Percentiles rank a stretch among this genome's conserved stretches.
phyloP scores from a whole-genome alignment of 2,329 filamentous ascomycete species.

The Thermothelomyces thermophilus region DNA sequence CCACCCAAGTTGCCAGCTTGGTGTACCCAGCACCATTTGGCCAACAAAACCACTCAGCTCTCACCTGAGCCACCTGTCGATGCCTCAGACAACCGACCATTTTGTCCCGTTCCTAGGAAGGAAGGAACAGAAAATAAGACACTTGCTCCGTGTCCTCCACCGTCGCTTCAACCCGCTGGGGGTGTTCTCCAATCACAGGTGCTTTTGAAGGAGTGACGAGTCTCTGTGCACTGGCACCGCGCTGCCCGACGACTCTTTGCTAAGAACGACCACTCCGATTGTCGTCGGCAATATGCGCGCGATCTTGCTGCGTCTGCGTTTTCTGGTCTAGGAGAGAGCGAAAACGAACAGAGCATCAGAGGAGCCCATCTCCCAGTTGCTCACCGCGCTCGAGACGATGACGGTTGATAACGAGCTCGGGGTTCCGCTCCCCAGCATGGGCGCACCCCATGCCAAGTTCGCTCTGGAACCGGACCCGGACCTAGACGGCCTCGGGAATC shows the following conservation, averaged over 20 bases:
- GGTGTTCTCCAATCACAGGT: not conserved
- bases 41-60: constrained; percentile 15
- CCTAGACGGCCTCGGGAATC: constrained; percentile 26
- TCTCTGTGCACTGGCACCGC: not conserved
- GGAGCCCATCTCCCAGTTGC: not conserved
- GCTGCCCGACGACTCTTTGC: constrained; percentile 2
- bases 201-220: not conserved
- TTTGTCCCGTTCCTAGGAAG: too few relatives aligned
- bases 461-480: constrained; percentile 26
- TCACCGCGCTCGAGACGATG: constrained; percentile 19
- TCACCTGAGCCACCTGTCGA: constrained; percentile 23
- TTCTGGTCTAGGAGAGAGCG: constrained; percentile 14
- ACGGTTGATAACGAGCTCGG: constrained; percentile 22
- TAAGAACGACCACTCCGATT: not conserved
- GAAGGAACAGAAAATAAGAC: too few relatives aligned
- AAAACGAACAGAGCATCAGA: not conserved
- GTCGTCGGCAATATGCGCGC: constrained; percentile 20
- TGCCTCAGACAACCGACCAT: constrained; percentile 22
- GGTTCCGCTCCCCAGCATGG: constrained; percentile 30
- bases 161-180: constrained; percentile 5
- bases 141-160: constrained; percentile 16
- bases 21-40: constrained; percentile 8
- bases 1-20: constrained; percentile 12
- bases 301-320: constrained; percentile 1
- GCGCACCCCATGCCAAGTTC: constrained; percentile 27